These are phyloP conservation scores for Crithidia expoeki DNA, from an alignment of 208 protist genomes.

Conservation along the genomic window DNA sequence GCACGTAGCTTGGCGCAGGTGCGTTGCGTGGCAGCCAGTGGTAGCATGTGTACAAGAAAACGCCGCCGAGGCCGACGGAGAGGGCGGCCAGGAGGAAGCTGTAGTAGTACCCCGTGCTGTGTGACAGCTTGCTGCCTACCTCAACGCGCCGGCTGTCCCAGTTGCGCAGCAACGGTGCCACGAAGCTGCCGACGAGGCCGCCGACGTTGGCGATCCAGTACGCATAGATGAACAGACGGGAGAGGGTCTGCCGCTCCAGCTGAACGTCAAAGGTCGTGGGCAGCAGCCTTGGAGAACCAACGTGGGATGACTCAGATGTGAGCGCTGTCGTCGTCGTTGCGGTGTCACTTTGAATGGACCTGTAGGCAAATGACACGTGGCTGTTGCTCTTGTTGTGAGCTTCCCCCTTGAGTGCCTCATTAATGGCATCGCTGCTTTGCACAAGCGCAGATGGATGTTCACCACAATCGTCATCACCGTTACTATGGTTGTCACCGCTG, in stretches of 20 bases:
- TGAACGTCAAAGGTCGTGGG: not conserved
- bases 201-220: slow-evolving; percentile 67
- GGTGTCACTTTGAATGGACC: not conserved
- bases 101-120: slow-evolving; percentile 74
- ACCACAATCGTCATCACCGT: not conserved
- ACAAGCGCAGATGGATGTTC: not conserved
- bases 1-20: slow-evolving; percentile 46
- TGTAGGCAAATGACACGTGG: not conserved
- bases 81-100: slow-evolving; percentile 45
- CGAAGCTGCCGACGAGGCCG: slow-evolving; percentile 58
- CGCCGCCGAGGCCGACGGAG: slow-evolving; percentile 42
- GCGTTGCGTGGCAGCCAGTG: slow-evolving; percentile 37
- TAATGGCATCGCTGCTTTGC: not conserved
- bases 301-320: not conserved
- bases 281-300: not conserved
- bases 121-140: slow-evolving; percentile 28
- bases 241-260: slow-evolving; percentile 35
- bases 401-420: not conserved
- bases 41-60: slow-evolving; percentile 36
- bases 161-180: slow-evolving; percentile 56
- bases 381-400: not conserved
- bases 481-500: no score
- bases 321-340: not conserved
- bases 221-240: slow-evolving; percentile 53
- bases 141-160: slow-evolving; percentile 32